Base-by-base conservation (phyloP, 139 green algal species). In the Mesotaenium endlicherianum region DNA sequence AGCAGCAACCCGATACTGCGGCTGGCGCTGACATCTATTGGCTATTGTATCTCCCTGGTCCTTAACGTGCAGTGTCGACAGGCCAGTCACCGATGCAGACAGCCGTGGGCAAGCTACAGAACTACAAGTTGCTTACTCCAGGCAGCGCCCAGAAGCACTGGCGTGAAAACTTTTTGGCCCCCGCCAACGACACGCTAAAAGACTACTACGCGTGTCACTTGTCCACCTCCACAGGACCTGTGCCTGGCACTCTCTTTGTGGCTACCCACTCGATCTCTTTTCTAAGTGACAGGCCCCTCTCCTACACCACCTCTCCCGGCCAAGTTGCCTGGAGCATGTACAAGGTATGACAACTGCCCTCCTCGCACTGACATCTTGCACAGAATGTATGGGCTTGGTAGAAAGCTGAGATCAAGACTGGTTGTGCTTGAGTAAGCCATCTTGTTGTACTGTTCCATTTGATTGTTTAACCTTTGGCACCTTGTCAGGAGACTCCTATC, bases 261-360 rank as follows among this genome's bases (percentile, higher is more conserved):
- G 45, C 79, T 30, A 40, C 36, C 1, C 14, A n/a, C 20, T 43
- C 42, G 16, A 69, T 85, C 20, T 26, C 17, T 16, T 85, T 85
- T 30, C 30, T 64, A 1, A 85, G 70, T 2, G 79, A 85, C 49
- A n/a, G 39, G 11, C 36, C 75, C 11, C 44, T 85, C 16, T 31
- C 43, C 26, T 85, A 83, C 55, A 36, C 41, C 2, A 50, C 68
- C 14, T 6, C 34, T 3, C 70, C 38, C 0, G 70, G 79, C 68
- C 68, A 85, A 39, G 75, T 72, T 16, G 71, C 69, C 49, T 85
- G n/a, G n/a, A 85, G 70, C 42, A 44, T 78, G 20, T 85, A 85
- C 42, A 85, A 69, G 69, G 79, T 85, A n/a, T n/a, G n/a, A n/a
- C n/a, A n/a, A n/a, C n/a, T n/a, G n/a, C n/a, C n/a, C n/a, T n/a